Percentiles rank a stretch among this genome's conserved stretches.
Evolutionary conservation across 345 rosid genomes (phyloP).

Genomic region (Theobroma cacao): DNA sequence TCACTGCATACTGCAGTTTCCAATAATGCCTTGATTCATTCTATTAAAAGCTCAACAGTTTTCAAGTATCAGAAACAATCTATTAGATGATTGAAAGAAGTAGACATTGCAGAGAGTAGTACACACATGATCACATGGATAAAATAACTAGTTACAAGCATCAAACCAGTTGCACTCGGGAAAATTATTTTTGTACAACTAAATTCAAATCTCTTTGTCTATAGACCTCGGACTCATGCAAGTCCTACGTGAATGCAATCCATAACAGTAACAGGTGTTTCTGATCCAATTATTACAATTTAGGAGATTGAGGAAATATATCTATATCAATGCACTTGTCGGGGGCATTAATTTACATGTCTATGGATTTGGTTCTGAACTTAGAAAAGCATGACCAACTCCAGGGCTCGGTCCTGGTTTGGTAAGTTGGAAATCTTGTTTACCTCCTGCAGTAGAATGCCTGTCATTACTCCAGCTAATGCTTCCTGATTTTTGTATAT

Average conservation of each 20-base stretch:
- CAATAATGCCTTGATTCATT: too few relatives aligned
- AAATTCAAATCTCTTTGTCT: background rate
- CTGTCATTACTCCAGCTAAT: background rate
- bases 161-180: background rate
- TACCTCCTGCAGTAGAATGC: slow-evolving; percentile 21
- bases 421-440: slow-evolving; percentile 34
- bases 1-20: too few relatives aligned
- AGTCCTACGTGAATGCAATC: background rate
- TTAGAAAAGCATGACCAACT: background rate
- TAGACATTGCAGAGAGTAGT: background rate
- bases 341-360: background rate
- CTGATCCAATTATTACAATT: background rate
- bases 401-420: slow-evolving; percentile 47
- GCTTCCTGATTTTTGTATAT: background rate
- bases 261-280: background rate
- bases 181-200: slow-evolving; percentile 1
- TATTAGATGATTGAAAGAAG: background rate
- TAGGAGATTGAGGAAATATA: background rate
- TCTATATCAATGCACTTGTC: background rate
- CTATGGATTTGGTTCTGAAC: slow-evolving; percentile 1
- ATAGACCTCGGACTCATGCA: background rate
- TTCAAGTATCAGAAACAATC: background rate
- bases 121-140: background rate
- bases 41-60: background rate
- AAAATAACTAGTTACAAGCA: slow-evolving; percentile 5